A percentile compares a stretch with the other conserved stretches of the same genome.
Evolutionary conservation across 805 yeast genomes (phyloP).

Genomic region (Cyberlindnera maclurae): DNA sequence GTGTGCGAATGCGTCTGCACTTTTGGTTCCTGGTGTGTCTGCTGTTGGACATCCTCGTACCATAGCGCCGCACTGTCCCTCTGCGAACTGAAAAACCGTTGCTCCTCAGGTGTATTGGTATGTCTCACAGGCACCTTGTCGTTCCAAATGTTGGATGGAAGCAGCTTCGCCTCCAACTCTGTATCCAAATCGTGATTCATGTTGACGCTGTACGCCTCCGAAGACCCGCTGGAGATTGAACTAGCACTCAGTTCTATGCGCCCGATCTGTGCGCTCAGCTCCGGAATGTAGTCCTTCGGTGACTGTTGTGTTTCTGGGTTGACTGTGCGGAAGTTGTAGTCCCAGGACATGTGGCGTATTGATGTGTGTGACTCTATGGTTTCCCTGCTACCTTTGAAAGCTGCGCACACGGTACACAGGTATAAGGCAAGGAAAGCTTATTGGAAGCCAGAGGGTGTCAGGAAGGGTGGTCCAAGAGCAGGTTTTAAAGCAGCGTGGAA

Average conservation of each 20-base stretch:
- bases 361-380: too few relatives aligned
- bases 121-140: constrained; percentile 8
- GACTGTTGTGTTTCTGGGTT: too few relatives aligned
- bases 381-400: too few relatives aligned
- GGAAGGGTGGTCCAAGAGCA: too few relatives aligned
- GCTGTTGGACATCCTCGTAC: neutral
- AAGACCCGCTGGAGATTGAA: constrained; percentile 9
- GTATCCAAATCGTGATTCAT: constrained; percentile 12
- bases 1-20: too few relatives aligned
- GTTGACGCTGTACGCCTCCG: constrained; percentile 2
- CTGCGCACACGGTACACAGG: too few relatives aligned
- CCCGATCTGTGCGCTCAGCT: constrained; percentile 5
- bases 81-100: constrained; percentile 9
- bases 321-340: constrained; percentile 6
- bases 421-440: too few relatives aligned
- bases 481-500: neutral
- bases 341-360: constrained; percentile 16
- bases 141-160: constrained; percentile 30
- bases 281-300: too few relatives aligned
- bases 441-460: too few relatives aligned
- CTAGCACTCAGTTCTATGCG: neutral
- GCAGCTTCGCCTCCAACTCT: constrained; percentile 24
- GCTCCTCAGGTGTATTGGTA: constrained; percentile 11
- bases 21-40: neutral
- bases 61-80: constrained; percentile 2